phyloP scores from a whole-genome alignment of 352 stramenopile species.

The Phytophthora sansomeana region DNA sequence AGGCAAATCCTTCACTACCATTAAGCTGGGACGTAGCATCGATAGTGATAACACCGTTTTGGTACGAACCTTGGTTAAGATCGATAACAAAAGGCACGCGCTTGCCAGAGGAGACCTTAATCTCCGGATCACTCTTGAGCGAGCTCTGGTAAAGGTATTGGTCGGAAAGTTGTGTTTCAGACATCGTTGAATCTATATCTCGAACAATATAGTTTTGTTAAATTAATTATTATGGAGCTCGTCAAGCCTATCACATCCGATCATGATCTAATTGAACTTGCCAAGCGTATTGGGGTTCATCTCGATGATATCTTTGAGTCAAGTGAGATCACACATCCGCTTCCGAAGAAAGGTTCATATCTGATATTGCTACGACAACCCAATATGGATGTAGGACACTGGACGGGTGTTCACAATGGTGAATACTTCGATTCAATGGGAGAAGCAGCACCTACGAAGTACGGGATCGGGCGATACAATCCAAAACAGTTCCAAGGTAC shows the following conservation, averaged over 20 bases:
- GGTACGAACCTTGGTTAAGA: conserved; percentile 17
- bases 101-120: conserved; percentile 9
- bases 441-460: conserved; percentile 12
- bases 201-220: conserved; percentile 10
- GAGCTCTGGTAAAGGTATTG: conserved; percentile 15
- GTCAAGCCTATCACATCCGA: no score
- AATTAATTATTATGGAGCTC: conserved; percentile 18
- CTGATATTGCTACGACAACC: conserved; percentile 19
- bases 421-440: conserved; percentile 33
- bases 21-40: conserved; percentile 15
- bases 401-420: conserved; percentile 13
- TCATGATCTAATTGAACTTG: conserved; percentile 16
- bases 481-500: conserved; percentile 18
- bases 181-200: conserved; percentile 15
- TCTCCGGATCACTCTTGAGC: conserved; percentile 10
- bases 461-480: conserved; percentile 22
- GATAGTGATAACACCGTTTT: conserved; percentile 23
- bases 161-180: conserved; percentile 14
- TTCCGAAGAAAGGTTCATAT: conserved; percentile 19
- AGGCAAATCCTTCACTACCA: conserved; percentile 7
- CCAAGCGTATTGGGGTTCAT: not conserved
- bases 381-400: conserved; percentile 24
- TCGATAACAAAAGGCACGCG: conserved; percentile 15
- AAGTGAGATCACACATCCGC: conserved; percentile 7
- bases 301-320: conserved; percentile 14